These are phyloP conservation scores for Raphanus sativus DNA, from an alignment of 345 rosid species.

Conservation along the genomic window DNA sequence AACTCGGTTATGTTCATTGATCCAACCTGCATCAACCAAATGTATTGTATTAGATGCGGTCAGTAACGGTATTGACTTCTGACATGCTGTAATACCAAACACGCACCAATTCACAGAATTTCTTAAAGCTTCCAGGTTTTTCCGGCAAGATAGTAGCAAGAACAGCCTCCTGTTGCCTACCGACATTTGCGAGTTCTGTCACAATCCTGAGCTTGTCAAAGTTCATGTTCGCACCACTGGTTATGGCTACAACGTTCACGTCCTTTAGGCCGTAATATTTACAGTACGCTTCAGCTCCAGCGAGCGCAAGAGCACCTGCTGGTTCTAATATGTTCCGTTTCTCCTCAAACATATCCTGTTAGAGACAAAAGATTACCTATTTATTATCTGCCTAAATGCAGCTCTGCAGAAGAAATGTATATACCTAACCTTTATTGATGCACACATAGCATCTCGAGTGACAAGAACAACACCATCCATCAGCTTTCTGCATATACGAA, in stretches of 20 bases:
- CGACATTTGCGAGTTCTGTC: conserved; percentile 95
- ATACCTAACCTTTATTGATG: conserved; percentile 76
- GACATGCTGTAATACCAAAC: conserved; percentile 9
- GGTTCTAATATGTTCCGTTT: conserved; percentile 92
- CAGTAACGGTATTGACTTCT: neutral
- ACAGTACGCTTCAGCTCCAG: conserved; percentile 98
- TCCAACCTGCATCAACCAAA: conserved; percentile 67
- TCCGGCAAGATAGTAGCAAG: conserved; percentile 83
- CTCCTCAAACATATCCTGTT: conserved; percentile 97
- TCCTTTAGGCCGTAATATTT: conserved; percentile 76
- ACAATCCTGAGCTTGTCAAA: conserved; percentile 90
- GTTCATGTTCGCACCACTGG: conserved; percentile 97
- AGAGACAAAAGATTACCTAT: conserved; percentile 20
- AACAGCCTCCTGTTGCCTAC: conserved; percentile 91
- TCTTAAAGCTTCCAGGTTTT: conserved; percentile 82
- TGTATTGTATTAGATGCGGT: neutral
- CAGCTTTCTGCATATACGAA: conserved; percentile 73
- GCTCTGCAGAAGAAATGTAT: neutral
- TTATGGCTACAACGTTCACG: conserved; percentile 74
- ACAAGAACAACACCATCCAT: conserved; percentile 96
- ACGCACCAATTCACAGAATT: conserved; percentile 73
- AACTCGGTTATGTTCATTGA: conserved; percentile 80
- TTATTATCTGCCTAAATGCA: neutral
- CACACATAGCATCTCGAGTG: conserved; percentile 97
- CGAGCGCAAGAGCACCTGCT: conserved; percentile 96